Conservation (phyloP, 371 early-diverging fungal genomes). For the Catenaria anguillulae region DNA sequence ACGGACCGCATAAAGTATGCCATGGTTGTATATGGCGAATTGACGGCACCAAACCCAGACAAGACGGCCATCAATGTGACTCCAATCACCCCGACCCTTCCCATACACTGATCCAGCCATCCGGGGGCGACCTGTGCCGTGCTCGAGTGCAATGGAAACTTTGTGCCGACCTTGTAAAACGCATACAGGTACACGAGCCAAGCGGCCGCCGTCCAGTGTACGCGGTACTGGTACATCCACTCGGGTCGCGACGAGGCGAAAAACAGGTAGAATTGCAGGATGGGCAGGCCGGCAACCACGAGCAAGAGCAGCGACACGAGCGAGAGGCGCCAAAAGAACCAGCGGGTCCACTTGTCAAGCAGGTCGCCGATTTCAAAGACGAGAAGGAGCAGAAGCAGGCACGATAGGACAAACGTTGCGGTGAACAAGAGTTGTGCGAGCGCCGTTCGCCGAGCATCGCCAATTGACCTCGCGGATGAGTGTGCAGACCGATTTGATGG, state of each 20-base stretch:
- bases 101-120: conserved; percentile 51
- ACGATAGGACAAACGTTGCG: conserved; percentile 54
- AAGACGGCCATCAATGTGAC: conserved; percentile 80
- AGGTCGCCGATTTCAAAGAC: conserved; percentile 63
- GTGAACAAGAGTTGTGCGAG: conserved; percentile 55
- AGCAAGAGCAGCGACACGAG: conserved; percentile 44
- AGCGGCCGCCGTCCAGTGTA: conserved; percentile 25
- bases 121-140: not conserved
- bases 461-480: too few species aligned
- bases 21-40: conserved; percentile 60
- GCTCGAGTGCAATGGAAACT: conserved; percentile 27
- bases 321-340: conserved; percentile 59
- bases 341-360: conserved; percentile 52
- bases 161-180: conserved; percentile 48
- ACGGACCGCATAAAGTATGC: conserved; percentile 44
- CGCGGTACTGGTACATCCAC: conserved; percentile 20
- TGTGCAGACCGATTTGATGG: too few species aligned
- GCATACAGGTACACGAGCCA: conserved; percentile 50
- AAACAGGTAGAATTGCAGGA: conserved; percentile 52
- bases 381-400: conserved; percentile 63
- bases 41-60: conserved; percentile 89
- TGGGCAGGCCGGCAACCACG: conserved; percentile 55
- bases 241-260: conserved; percentile 25
- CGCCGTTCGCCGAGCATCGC: conserved; percentile 21
- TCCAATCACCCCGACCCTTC: conserved; percentile 70